Percentiles rank a stretch among this genome's conserved stretches.
These are phyloP conservation scores for Verticillium klebahnii DNA, from an alignment of 2,329 filamentous ascomycete species.

Conservation along the genomic window DNA sequence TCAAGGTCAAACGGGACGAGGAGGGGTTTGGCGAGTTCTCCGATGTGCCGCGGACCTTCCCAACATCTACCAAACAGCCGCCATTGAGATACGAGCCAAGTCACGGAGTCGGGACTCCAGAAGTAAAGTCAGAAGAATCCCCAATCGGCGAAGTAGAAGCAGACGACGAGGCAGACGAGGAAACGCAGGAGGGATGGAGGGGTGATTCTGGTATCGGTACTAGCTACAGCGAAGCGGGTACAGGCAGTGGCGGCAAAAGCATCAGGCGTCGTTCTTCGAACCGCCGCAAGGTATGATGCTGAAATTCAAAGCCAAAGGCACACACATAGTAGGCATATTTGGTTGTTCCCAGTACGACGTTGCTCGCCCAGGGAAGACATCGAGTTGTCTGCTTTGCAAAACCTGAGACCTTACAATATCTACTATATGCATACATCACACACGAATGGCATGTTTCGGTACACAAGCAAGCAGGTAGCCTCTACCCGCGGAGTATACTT, in stretches of 20 bases:
- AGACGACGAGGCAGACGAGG: conserved; percentile 33
- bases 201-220: conserved; percentile 47
- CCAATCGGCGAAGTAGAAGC: conserved; percentile 34
- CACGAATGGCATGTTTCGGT: too few species aligned
- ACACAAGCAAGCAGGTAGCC: too few species aligned
- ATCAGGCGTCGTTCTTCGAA: conserved; percentile 26
- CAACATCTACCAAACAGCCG: conserved; percentile 34
- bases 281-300: not conserved
- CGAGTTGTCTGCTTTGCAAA: too few species aligned
- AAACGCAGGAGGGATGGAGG: conserved; percentile 19
- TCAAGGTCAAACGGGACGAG: conserved; percentile 20
- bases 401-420: too few species aligned
- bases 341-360: too few species aligned
- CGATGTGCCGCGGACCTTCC: conserved; percentile 39
- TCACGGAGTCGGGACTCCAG: conserved; percentile 23
- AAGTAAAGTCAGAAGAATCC: conserved; percentile 25
- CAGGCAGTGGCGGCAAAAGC: conserved; percentile 11
- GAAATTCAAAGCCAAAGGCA: not conserved
- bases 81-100: conserved; percentile 36
- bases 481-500: too few species aligned
- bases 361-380: too few species aligned
- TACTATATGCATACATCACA: too few species aligned
- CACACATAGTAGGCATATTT: too few species aligned
- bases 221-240: conserved; percentile 39
- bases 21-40: conserved; percentile 26